A percentile compares a stretch with the other conserved stretches of the same genome.
Evolutionary conservation across 768 basidiomycete species (phyloP).

Genomic region (Roridomyces roridus): DNA sequence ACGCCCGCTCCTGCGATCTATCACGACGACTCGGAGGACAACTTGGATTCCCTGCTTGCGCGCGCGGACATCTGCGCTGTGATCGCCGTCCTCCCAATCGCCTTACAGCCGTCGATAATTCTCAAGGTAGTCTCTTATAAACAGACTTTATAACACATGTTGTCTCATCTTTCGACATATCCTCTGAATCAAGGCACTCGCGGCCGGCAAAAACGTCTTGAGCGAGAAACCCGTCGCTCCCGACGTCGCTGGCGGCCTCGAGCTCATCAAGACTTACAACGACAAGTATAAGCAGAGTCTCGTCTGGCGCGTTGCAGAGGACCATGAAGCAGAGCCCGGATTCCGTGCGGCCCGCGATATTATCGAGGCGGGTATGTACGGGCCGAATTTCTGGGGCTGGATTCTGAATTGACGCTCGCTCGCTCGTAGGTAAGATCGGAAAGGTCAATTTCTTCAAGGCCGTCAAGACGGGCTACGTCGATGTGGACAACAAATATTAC

Average conservation of each 20-base stretch:
- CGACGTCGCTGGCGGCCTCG: conserved; percentile 66
- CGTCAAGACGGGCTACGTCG: conserved; percentile 56
- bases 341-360: conserved; percentile 51
- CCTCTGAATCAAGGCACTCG: too few relatives aligned
- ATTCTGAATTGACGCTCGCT: too few relatives aligned
- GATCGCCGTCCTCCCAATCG: conserved; percentile 80
- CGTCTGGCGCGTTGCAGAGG: conserved; percentile 85
- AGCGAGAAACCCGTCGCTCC: conserved; percentile 88
- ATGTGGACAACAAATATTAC: conserved; percentile 74
- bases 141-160: too few relatives aligned
- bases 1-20: conserved; percentile 54
- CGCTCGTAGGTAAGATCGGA: conserved; percentile 61
- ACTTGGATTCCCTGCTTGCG: conserved; percentile 68
- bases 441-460: conserved; percentile 72
- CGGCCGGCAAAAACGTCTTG: conserved; percentile 86
- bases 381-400: too few relatives aligned
- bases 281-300: conserved; percentile 66
- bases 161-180: too few relatives aligned
- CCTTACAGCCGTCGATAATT: conserved; percentile 72
- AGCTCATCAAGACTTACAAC: conserved; percentile 73
- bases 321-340: conserved; percentile 73
- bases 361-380: conserved; percentile 43
- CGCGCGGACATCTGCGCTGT: conserved; percentile 76
- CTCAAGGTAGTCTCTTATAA: too few relatives aligned
- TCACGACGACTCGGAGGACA: conserved; percentile 55